phyloP scores from a whole-genome alignment of 352 stramenopile genomes.

The Pythium angustatum region DNA sequence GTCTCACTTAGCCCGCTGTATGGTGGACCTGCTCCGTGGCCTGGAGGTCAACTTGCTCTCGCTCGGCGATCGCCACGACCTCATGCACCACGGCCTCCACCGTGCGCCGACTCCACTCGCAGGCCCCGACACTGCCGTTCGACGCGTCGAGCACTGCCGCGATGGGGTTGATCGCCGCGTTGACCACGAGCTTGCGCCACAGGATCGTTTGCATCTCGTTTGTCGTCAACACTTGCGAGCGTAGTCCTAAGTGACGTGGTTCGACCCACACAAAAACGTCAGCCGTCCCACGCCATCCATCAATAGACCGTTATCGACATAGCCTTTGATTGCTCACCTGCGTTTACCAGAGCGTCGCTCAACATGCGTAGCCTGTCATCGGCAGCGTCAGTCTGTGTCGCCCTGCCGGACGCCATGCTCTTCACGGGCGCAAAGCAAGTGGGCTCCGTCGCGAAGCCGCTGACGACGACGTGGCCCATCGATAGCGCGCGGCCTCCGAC shows the following conservation, averaged over 20 bases:
- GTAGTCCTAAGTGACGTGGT: conserved; percentile 34
- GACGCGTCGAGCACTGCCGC: conserved; percentile 55
- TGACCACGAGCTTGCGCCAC: conserved; percentile 82
- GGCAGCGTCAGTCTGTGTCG: neutral
- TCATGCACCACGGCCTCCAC: conserved; percentile 64
- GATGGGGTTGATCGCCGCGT: conserved; percentile 78
- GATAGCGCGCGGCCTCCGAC: conserved; percentile 46
- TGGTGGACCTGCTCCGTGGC: conserved; percentile 37
- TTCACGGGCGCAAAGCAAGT: conserved; percentile 57
- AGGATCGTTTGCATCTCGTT: conserved; percentile 61
- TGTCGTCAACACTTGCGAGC: conserved; percentile 40
- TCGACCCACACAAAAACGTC: neutral
- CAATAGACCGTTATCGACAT: too few relatives aligned
- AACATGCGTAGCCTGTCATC: conserved; percentile 26
- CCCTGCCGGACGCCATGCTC: neutral
- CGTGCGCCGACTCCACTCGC: conserved; percentile 43
- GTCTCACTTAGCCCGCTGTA: too few relatives aligned
- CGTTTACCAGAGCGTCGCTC: conserved; percentile 32
- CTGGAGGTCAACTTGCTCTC: conserved; percentile 46
- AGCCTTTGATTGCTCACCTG: conserved; percentile 33
- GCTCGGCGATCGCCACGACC: conserved; percentile 45
- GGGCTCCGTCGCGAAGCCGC: conserved; percentile 42
- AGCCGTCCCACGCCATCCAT: neutral
- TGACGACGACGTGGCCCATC: conserved; percentile 50
- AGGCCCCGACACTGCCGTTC: conserved; percentile 51